Conservation (phyloP, 768 basidiomycete species). For the Chiua virens region DNA sequence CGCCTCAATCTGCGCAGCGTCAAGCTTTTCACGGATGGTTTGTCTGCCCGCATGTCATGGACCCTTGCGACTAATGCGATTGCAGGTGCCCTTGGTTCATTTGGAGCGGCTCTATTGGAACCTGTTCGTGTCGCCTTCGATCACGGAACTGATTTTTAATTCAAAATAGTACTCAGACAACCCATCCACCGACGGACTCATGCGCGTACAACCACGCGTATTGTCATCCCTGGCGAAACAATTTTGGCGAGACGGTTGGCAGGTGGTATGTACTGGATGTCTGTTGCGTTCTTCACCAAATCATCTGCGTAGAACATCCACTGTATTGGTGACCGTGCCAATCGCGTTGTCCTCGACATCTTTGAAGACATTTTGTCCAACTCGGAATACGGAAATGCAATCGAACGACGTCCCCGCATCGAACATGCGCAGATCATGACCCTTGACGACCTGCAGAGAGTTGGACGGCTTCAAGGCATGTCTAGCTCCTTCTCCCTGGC, state of each 20-base stretch:
- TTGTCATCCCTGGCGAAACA: constrained; percentile 54
- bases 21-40: constrained; percentile 79
- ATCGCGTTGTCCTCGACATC: constrained; percentile 78
- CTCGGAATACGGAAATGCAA: constrained; percentile 23
- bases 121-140: constrained; percentile 37
- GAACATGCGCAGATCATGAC: constrained; percentile 94
- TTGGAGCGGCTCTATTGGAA: constrained; percentile 85
- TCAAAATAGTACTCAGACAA: constrained; percentile 66
- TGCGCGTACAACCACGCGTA: constrained; percentile 56
- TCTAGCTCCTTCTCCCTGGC: background rate
- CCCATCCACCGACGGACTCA: constrained; percentile 65
- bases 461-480: constrained; percentile 73
- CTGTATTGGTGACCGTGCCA: constrained; percentile 87
- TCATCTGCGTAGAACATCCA: constrained; percentile 69
- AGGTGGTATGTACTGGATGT: constrained; percentile 59
- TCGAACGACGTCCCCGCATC: constrained; percentile 68
- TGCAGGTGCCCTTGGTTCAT: constrained; percentile 83
- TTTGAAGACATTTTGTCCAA: constrained; percentile 62
- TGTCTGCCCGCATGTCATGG: background rate
- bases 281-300: background rate
- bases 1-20: constrained; percentile 62
- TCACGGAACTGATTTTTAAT: background rate
- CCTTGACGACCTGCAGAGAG: constrained; percentile 62
- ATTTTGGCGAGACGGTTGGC: constrained; percentile 77
- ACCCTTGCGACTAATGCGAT: constrained; percentile 3